Conservation (phyloP, 257 asterid genomes). For the Solanum stenotomum region DNA sequence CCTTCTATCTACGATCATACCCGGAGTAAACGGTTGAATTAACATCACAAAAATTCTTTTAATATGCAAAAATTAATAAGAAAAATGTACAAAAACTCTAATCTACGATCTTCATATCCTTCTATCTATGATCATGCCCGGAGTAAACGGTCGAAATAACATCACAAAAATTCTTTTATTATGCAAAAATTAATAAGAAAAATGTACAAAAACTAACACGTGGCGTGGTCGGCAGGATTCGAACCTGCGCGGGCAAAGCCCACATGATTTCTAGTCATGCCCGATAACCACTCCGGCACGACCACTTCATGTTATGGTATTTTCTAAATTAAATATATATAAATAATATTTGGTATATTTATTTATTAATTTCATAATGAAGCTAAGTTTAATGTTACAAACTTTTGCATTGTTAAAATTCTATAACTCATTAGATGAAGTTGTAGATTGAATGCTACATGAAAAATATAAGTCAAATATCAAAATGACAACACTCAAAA, state of each 20-base stretch:
- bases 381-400: neutral
- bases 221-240: slow-evolving; percentile 99
- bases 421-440: neutral
- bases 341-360: neutral
- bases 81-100: neutral
- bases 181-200: too few relatives aligned
- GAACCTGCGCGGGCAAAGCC: slow-evolving; percentile 99
- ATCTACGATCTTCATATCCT: too few relatives aligned
- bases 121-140: neutral
- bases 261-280: slow-evolving; percentile 99
- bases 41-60: neutral
- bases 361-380: neutral
- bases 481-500: neutral
- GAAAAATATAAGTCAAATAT: neutral
- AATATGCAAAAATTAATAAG: too few relatives aligned
- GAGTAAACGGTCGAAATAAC: neutral
- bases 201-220: neutral
- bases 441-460: neutral
- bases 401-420: neutral
- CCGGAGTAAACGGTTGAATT: neutral
- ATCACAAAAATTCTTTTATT: neutral
- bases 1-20: neutral
- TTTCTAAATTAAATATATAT: neutral
- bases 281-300: slow-evolving; percentile 99
- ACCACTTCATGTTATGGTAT: slow-evolving; percentile 21